Evolutionary conservation across 371 early-diverging fungal genomes (phyloP), one percentile per base, ranked within the genome.

Genomic region (Haplosporangium sp.): DNA sequence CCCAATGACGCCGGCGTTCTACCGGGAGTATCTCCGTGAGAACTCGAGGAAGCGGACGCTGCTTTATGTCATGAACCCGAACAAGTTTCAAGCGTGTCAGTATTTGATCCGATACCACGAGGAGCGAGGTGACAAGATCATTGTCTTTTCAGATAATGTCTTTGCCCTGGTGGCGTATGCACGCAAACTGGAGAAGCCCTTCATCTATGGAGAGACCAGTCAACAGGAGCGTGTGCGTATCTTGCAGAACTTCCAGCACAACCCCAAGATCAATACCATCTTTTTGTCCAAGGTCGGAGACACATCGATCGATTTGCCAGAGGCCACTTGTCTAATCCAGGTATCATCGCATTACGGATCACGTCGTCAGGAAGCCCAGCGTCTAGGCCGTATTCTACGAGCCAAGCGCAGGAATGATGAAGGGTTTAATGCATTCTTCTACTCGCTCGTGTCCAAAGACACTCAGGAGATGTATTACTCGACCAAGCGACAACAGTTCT

Each of bases 391-490:
- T 62, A 99, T 99, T 84, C 85, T 99, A 52, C 87, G 99, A 57
- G 99, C 99, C 38, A 99, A 99, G 82, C 87, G 97, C 59, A 90
- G 99, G 81, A 96, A 95, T 65, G 98, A 98, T 73, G 96, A 95
- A 63, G 99, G 98, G 0, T 93, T 92, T 81, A 98, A 97, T 77
- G 99, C 99, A 2, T 98, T 94, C 83, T 99, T 99, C 77, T 99
- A 99, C 80, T 95, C 99, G 6, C 85, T 99, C 29, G 99, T 99
- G 9, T 94, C 95, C 48, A 93, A 93, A 65, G 99, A 99, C 84
- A 99, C 99, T 0, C 96, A 99, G 79, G 99, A 99, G 85, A 99
- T 99, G 95, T 96, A 91, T 65, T 99, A 99, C 74, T 96, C 97
- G n/a, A 91, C 95, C 16, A 98, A 98, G 82, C 91, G 99, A 48